Percentiles rank a stretch among this genome's conserved stretches.
These are phyloP conservation scores for Millerozyma acaciae DNA, from an alignment of 805 yeast species.

Conservation along the genomic window DNA sequence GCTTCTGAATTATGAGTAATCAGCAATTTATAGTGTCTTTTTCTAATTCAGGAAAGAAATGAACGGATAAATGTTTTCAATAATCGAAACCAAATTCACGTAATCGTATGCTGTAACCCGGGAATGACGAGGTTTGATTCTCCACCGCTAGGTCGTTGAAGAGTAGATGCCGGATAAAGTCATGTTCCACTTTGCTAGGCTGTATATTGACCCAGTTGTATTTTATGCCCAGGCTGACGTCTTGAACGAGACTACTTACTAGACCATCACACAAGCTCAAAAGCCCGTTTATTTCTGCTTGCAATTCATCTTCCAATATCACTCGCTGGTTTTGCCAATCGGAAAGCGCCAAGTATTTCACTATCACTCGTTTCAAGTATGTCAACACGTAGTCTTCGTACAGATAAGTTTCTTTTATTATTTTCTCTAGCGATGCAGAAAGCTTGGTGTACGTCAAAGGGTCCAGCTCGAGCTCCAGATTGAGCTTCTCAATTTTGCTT, in stretches of 20 bases:
- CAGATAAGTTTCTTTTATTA: slow-evolving; percentile 7
- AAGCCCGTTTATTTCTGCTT: slow-evolving; percentile 6
- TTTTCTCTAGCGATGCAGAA: slow-evolving; percentile 3
- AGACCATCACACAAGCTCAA: slow-evolving; percentile 8
- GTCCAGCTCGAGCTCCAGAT: slow-evolving; percentile 1
- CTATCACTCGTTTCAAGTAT: slow-evolving; percentile 10
- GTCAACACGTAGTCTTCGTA: slow-evolving; percentile 6
- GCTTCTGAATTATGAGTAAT: too few species aligned
- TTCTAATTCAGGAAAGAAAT: too few species aligned
- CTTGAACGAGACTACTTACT: slow-evolving; percentile 1
- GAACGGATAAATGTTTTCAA: too few species aligned
- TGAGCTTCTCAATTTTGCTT: slow-evolving; percentile 3
- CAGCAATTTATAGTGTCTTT: too few species aligned
- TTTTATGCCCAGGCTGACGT: too few species aligned
- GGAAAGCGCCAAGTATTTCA: slow-evolving; percentile 9
- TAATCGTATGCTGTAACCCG: too few species aligned
- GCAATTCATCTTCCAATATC: slow-evolving; percentile 6
- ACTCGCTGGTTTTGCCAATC: slow-evolving; percentile 8
- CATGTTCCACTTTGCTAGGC: slow-evolving; percentile 3
- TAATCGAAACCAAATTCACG: too few species aligned
- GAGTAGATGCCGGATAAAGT: slow-evolving; percentile 8
- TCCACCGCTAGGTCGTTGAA: slow-evolving; percentile 8
- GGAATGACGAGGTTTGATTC: too few species aligned
- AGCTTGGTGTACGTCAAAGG: slow-evolving; percentile 2
- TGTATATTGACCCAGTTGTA: slow-evolving; percentile 12